Percentiles rank a stretch among this genome's conserved stretches.
Conservation (phyloP, 2,329 filamentous ascomycete species). For the Ophiognomonia clavigignenti-juglandacearum region DNA sequence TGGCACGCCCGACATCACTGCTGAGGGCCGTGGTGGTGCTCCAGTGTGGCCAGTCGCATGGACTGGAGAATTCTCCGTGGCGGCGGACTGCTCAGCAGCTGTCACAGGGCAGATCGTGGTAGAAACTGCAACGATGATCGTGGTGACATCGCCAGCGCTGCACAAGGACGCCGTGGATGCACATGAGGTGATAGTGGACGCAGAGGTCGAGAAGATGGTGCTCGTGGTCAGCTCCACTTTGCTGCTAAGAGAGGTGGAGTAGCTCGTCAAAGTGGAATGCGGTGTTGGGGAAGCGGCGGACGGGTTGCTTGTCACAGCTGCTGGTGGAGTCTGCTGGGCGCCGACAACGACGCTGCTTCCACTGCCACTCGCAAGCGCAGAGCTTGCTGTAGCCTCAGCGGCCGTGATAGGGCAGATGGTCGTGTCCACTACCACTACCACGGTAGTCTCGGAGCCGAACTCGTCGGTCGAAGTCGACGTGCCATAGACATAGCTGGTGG, state of each 20-base stretch:
- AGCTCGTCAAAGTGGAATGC: neutral
- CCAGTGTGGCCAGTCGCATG: too few relatives aligned
- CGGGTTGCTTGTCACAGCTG: neutral
- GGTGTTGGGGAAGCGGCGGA: neutral
- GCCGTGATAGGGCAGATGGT: conserved; percentile 15
- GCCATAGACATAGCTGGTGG: conserved; percentile 11
- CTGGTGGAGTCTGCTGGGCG: conserved; percentile 7
- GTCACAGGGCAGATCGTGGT: conserved; percentile 13
- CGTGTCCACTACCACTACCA: conserved; percentile 9
- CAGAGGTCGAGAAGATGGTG: conserved; percentile 9
- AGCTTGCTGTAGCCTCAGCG: conserved; percentile 8
- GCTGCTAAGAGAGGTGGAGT: neutral
- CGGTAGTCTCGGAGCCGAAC: conserved; percentile 12
- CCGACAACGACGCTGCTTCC: neutral
- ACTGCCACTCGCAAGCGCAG: neutral
- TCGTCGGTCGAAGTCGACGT: conserved; percentile 9
- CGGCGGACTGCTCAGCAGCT: neutral
- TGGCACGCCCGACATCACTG: neutral
- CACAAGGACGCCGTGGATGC: conserved; percentile 2
- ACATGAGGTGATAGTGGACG: conserved; percentile 10
- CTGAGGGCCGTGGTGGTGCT: too few relatives aligned
- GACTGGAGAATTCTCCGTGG: neutral
- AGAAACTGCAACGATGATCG: conserved; percentile 6
- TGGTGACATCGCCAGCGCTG: conserved; percentile 8
- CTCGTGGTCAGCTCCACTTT: conserved; percentile 8